phyloP scores from a whole-genome alignment of 257 asterid genomes.

The Osmanthus fragrans region DNA sequence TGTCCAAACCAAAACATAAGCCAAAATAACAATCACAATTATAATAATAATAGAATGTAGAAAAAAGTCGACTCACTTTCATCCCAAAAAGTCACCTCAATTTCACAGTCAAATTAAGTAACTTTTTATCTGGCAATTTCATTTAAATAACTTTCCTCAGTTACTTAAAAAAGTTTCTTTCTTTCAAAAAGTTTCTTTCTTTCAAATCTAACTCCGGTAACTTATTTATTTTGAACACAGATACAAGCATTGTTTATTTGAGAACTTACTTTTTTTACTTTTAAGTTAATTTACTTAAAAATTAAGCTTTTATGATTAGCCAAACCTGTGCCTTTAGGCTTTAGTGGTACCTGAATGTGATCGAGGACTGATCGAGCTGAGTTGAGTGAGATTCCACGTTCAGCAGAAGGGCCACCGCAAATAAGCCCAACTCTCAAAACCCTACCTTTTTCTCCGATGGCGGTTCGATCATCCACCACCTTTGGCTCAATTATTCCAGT shows the following conservation, averaged over 20 bases:
- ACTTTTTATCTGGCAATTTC: neutral
- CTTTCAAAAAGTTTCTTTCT: neutral
- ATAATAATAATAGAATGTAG: neutral
- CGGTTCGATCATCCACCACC: constrained; percentile 26
- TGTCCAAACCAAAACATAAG: constrained; percentile 26
- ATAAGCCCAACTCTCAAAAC: constrained; percentile 67
- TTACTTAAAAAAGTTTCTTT: neutral
- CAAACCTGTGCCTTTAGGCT: neutral
- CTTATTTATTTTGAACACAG: neutral
- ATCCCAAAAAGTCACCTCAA: neutral
- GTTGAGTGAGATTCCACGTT: constrained; percentile 83
- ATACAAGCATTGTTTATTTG: neutral
- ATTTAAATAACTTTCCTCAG: neutral
- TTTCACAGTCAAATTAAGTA: neutral
- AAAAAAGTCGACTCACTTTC: neutral
- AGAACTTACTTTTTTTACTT: neutral
- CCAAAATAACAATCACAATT: neutral
- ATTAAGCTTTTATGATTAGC: neutral
- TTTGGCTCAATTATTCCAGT: constrained; percentile 23
- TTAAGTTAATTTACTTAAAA: neutral
- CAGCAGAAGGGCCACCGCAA: constrained; percentile 92
- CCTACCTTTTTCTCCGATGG: constrained; percentile 34
- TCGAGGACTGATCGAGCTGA: constrained; percentile 91
- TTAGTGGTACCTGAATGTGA: constrained; percentile 62
- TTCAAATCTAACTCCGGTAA: neutral